Conservation (phyloP, 768 basidiomycete genomes). For the Aureoboletus auriporus region DNA sequence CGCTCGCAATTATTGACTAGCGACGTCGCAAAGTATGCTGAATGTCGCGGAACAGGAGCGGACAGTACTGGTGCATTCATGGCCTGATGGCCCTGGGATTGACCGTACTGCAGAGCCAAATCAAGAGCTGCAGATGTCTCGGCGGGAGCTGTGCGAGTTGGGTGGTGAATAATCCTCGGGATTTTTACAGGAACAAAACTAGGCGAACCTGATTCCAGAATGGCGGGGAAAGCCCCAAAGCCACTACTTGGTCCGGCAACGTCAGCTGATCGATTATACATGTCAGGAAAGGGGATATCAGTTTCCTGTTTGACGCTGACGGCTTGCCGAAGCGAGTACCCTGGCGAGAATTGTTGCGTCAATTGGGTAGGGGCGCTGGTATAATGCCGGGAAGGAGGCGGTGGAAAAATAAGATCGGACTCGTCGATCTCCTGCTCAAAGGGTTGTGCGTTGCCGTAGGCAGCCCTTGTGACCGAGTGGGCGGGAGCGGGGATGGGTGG, state of each 20-base stretch:
- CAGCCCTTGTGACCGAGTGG: conserved; percentile 10
- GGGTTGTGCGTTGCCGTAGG: conserved; percentile 12
- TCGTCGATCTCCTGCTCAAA: conserved; percentile 28
- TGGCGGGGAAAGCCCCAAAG: conserved; percentile 17
- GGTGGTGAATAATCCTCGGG: conserved; percentile 1
- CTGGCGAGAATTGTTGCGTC: conserved; percentile 17
- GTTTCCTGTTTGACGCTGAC: conserved; percentile 27
- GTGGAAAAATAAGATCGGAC: conserved; percentile 22
- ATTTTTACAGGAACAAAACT: not conserved
- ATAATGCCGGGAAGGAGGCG: conserved; percentile 23
- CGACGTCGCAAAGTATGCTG: conserved; percentile 28
- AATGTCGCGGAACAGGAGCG: conserved; percentile 32
- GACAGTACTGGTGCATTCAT: conserved; percentile 24
- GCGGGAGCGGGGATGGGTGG: conserved; percentile 9
- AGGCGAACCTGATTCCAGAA: conserved; percentile 30
- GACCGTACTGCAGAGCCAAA: conserved; percentile 22
- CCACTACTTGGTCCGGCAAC: conserved; percentile 18
- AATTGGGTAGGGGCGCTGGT: conserved; percentile 14
- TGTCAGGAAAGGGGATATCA: conserved; percentile 23
- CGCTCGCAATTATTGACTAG: conserved; percentile 31
- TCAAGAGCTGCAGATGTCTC: conserved; percentile 22
- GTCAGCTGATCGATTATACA: conserved; percentile 23
- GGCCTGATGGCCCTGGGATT: conserved; percentile 15
- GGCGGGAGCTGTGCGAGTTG: conserved; percentile 13
- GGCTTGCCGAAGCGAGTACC: conserved; percentile 22